Evolutionary conservation across 2,329 filamentous ascomycete genomes (phyloP), one percentile per base, ranked within the genome.

Genomic region (Neofusicoccum cordaticola): DNA sequence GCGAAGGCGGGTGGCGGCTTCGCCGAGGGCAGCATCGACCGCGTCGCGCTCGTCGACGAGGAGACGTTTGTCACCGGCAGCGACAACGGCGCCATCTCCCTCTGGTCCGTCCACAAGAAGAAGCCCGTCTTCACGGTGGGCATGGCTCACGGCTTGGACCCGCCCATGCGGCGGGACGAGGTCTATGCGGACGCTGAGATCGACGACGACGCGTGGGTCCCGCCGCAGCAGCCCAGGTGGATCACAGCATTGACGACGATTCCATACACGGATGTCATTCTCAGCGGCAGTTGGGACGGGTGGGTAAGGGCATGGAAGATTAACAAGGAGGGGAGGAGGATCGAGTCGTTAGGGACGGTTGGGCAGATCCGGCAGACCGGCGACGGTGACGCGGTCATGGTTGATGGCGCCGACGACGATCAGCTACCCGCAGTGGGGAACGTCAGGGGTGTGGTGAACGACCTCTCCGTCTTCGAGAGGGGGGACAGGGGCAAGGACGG

Each of bases 271-370:
- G 93, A 99, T 72, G 82, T 97, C 58, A 87, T 99, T 64, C 82
- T 99, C 58, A 96, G 89, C 69, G 95, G 94, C 37, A 97, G 92
- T 77, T 99, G 94, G 93, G 95, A 96, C 74, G 95, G 95, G 2
- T 88, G 86, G 76, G 84, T 99, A 65, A 85, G 94, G 57, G 89
- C 89, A 4, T 99, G 95, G 95, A 88, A 85, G 66, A 83, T 99
- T 19, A 90, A 88, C 9, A 66, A 68, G 62, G 87, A 91, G 75
- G 88, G 84, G 68, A 85, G 45, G 22, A 71, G 69, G 22, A 72
- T 99, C 50, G 88, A 95, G 71, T 79, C 86, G 0, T 78, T 92
- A 7, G 93, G 92, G 1, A 82, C 87, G 1, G 80, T 95, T 35
- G 89, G 86, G 13, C 69, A 68, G 35, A 35, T 35, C 15, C 27